A percentile compares a stretch with the other conserved stretches of the same genome.
phyloP scores from a whole-genome alignment of 306 rosid species.

The Cicer arietinum region DNA sequence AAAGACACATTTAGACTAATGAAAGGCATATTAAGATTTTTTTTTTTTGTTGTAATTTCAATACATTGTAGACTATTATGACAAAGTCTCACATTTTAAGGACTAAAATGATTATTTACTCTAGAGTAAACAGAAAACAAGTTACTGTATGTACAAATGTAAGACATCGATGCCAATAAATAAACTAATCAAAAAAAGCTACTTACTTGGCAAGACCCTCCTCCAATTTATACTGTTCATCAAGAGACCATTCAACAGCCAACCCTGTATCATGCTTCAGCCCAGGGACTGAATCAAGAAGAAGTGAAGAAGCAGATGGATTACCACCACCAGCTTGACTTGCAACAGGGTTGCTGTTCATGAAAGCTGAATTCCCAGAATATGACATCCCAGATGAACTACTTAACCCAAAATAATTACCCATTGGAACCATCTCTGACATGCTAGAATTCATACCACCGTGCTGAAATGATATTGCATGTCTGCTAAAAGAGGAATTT shows the following conservation, averaged over 20 bases:
- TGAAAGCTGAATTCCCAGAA: slow-evolving; percentile 64
- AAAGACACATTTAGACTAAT: too few species aligned
- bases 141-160: slow-evolving; percentile 21
- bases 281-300: slow-evolving; percentile 86
- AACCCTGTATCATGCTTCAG: slow-evolving; percentile 88
- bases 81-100: too few species aligned
- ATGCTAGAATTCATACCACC: slow-evolving; percentile 71
- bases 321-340: slow-evolving; percentile 63
- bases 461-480: slow-evolving; percentile 87
- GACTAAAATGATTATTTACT: too few species aligned
- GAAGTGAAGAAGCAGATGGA: slow-evolving; percentile 66
- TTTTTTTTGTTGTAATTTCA: too few species aligned
- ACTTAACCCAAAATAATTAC: slow-evolving; percentile 65
- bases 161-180: slow-evolving; percentile 6
- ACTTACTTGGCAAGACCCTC: slow-evolving; percentile 86
- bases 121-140: slow-evolving; percentile 31
- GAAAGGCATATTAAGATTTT: too few species aligned
- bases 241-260: slow-evolving; percentile 97
- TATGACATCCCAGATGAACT: slow-evolving; percentile 63
- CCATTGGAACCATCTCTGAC: slow-evolving; percentile 87
- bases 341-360: slow-evolving; percentile 61
- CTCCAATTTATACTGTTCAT: slow-evolving; percentile 86
- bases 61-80: too few species aligned
- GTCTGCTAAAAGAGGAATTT: slow-evolving; percentile 66
- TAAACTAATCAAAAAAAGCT: slow-evolving; percentile 28